Base-by-base conservation (phyloP, 176 grass and related monocot genomes). In the Triticum aestivum region DNA sequence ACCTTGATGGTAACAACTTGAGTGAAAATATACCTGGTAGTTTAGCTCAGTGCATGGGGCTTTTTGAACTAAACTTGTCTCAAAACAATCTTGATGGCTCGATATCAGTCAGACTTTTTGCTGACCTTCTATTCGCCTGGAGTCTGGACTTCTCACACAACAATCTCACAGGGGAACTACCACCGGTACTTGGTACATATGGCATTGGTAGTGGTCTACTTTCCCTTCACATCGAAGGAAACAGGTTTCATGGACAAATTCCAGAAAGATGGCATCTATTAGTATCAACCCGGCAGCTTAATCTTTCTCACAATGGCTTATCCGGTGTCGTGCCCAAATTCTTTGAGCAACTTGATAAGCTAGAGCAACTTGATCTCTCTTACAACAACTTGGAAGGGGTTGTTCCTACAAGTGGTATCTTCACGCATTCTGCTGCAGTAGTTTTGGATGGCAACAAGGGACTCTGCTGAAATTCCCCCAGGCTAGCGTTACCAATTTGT, bases 11-110 rank as follows among this genome's bases (percentile, higher is more conserved):
- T 12, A 95, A 95, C n/a, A 3, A 58, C 2, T 86, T 95, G 30
- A 15, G 56, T 45, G 90, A 90, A 18, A 84, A 61, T 6, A 84
- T 93, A 56, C 93, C 93, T 9, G 3, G 61, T 13, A 72, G 29
- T 41, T 24, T 93, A 41, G 89, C 61, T 5, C 85, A 42, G 8
- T 89, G 87, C 72, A n/a, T 61, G 29, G 68, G 68, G 34, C 64
- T 87, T 32, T 26, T 79, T 38, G 23, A 52, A 27, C 75, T 95
- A 15, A 84, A 95, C 87, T 61, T 95, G 13, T 87, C 85, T 17
- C 3, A 0, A 6, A 87, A 87, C 39, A 87, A 15, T 12, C 84
- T 86, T 14, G 6, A 79, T 44, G 84, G 84, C 6, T 42, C 24
- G 4, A n/a, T 86, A 70, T 62, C 83, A 37, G 14, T 2, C 5